Base-by-base conservation (phyloP, 78 protist species). In the Dictyostelium intermedium region DNA sequence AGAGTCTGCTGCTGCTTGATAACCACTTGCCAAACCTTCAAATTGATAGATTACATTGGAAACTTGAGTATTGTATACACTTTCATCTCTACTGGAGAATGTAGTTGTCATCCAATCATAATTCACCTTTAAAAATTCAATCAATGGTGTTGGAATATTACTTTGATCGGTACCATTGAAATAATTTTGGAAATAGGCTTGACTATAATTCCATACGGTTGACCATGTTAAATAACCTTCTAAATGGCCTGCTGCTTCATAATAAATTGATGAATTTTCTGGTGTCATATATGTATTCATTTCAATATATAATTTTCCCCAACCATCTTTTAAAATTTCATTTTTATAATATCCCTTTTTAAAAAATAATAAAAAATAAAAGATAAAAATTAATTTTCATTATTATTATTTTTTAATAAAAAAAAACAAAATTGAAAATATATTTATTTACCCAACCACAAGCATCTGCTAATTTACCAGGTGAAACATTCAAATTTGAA, bases 201-300 rank as follows among this genome's bases (percentile, higher is more conserved):
- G 34, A 8, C 70, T 25, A 18, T 41, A 78, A 30, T 80, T 80
- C 43, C 30, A 43, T 16, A 74, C 81, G 23, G 18, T 39, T 14
- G 60, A 9, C 83, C 82, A 80, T 69, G 94, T 81, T 25, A 89
- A 80, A 16, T 89, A 89, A 23, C 94, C 94, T 35, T 89, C 94
- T 32, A 89, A 32, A 69, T 45, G 81, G 2, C 94, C 94, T 2
- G 87, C 73, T 16, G 82, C 94, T 13, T 66, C 16, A 27, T 60
- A 61, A 5, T 77, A 66, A 16, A 47, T 13, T 25, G 18, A 13
- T 10, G 70, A 43, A 41, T 47, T 35, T 3, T 45, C 27, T 45
- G 9, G 0, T 45, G 70, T 7, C 47, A 77, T 39, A 39, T 6
- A n/a, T 25, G 16, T 25, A 39, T 83, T 83, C 60, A 70, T 78